phyloP scores from a whole-genome alignment of 306 rosid species.

The Citrullus mucosospermus region DNA sequence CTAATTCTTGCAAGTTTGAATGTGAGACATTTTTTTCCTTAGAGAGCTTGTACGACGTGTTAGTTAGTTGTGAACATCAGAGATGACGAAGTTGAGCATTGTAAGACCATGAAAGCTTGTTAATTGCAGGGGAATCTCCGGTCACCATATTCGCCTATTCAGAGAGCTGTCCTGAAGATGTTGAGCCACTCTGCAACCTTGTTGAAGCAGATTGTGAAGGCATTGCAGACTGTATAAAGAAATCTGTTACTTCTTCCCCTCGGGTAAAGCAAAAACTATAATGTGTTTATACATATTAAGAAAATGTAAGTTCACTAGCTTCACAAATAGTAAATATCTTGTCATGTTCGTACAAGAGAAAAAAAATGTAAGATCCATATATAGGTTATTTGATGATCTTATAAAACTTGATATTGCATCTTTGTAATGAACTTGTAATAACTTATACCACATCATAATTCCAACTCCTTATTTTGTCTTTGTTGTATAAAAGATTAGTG shows the following conservation, averaged over 20 bases:
- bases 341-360: not conserved
- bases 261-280: conserved; percentile 22
- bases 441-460: not conserved
- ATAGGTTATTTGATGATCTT: not conserved
- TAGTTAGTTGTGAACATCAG: conserved; percentile 51
- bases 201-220: conserved; percentile 60
- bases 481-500: too few relatives aligned
- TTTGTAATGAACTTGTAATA: not conserved
- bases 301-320: not conserved
- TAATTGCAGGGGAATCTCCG: conserved; percentile 79
- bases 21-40: not conserved
- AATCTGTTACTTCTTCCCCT: conserved; percentile 38
- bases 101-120: conserved; percentile 96
- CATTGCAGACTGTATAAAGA: conserved; percentile 66
- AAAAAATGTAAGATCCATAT: not conserved
- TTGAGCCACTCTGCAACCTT: conserved; percentile 18
- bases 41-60: conserved; percentile 84
- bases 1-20: not conserved
- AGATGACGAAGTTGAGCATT: conserved; percentile 97
- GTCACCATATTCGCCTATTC: conserved; percentile 60
- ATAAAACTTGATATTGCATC: not conserved
- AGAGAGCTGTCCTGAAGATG: conserved; percentile 32
- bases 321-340: not conserved
- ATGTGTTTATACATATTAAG: not conserved
- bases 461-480: too few relatives aligned